phyloP scores from a whole-genome alignment of 495 filamentous ascomycete genomes.

The Tuber melanosporum region DNA sequence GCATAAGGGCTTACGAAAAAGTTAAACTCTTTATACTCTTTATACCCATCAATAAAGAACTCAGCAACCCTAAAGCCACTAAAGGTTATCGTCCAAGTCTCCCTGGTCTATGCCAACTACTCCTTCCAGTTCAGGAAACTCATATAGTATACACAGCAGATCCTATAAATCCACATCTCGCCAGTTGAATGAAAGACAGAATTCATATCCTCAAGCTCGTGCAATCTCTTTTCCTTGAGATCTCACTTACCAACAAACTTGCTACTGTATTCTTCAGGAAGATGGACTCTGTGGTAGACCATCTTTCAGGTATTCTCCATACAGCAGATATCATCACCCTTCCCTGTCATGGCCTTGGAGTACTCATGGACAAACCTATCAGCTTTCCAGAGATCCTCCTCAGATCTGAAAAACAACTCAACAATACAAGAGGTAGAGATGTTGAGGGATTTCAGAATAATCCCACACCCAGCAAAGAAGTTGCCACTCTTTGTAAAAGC shows the following conservation, averaged over 20 bases:
- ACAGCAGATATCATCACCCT: not conserved
- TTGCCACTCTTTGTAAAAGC: not conserved
- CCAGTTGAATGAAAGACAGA: not conserved
- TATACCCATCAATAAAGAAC: not conserved
- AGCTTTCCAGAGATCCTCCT: not conserved
- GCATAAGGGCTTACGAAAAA: not conserved
- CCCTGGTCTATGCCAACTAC: not conserved
- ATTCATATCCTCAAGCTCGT: not conserved
- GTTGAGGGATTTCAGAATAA: not conserved
- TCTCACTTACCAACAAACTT: not conserved
- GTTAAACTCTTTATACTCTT: not conserved
- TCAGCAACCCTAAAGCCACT: not conserved
- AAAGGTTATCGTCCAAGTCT: not conserved
- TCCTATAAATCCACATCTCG: not conserved
- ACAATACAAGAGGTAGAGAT: not conserved
- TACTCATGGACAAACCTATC: not conserved
- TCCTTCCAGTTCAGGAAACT: not conserved
- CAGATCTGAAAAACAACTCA: not conserved
- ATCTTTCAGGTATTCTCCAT: not conserved
- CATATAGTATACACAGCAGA: not conserved
- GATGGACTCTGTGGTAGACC: not conserved
- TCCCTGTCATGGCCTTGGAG: not conserved
- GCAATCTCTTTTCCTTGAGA: not conserved
- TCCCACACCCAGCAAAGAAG: not conserved
- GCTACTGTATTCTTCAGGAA: not conserved